Evolutionary conservation across 306 rosid species (phyloP), one percentile per base, ranked within the genome.

Genomic region (Carpinus viminea): DNA sequence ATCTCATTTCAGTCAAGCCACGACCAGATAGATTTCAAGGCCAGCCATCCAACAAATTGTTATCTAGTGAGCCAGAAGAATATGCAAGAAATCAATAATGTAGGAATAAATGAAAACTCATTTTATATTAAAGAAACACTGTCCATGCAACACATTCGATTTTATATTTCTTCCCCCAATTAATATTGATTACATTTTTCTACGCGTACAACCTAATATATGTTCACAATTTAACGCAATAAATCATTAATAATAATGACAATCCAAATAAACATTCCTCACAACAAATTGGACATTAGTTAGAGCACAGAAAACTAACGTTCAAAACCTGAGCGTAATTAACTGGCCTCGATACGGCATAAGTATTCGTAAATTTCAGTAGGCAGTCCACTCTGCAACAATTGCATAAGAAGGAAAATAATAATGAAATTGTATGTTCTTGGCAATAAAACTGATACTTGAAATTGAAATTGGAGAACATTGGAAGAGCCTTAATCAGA

Each of bases 361-460:
- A 56, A 11, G 84, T 5, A 64, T 79, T 77, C 41, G 87, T 76
- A 72, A 85, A 76, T 69, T 86, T 91, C 76, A 90, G 83, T 75
- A 89, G 16, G 64, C 79, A 87, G n/a, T 88, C 87, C 50, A 87
- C 80, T 85, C 97, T 90, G 85, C 85, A 79, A 78, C 70, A 24
- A 62, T 8, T 50, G 12, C 13, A 46, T 24, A 47, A 34, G 45
- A 59, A 15, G 68, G 20, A 66, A 34, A 21, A 51, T 4, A 45
- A 41, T 26, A 52, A 74, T 7, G 53, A 31, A 64, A 34, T 17
- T n/a, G 7, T 3, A 68, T 43, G 41, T 12, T 68, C 47, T 28
- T 68, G 21, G 18, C 18, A 15, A 61, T 28, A 12, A 61, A 61
- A 56, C 62, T n/a, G 28, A 56, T 2, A 20, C 28, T 56, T 56